Evolutionary conservation across 2,329 filamentous ascomycete genomes (phyloP).

Genomic region (Shiraia sp.): DNA sequence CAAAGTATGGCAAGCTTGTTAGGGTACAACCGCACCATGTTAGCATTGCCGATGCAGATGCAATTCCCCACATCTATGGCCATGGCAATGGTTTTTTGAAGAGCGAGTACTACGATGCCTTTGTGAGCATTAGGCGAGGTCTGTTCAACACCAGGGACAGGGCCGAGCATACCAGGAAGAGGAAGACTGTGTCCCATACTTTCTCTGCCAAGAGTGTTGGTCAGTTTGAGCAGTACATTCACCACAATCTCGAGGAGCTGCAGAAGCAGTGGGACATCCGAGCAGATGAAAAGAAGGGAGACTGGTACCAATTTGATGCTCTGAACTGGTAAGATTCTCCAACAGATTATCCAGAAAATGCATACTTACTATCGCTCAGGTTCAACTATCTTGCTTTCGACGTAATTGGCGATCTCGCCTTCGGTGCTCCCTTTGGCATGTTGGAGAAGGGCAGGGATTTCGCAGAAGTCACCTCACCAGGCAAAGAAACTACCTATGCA

Average conservation of each 20-base stretch:
- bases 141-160: constrained; percentile 89
- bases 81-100: constrained; percentile 57
- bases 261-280: constrained; percentile 73
- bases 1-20: constrained; percentile 77
- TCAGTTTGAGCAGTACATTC: constrained; percentile 89
- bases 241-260: constrained; percentile 75
- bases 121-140: constrained; percentile 82
- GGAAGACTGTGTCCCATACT: constrained; percentile 85
- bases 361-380: constrained; percentile 34
- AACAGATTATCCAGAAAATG: not conserved
- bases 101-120: constrained; percentile 85
- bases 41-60: constrained; percentile 77
- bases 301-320: constrained; percentile 69
- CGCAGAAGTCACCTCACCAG: constrained; percentile 64
- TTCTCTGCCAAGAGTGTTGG: constrained; percentile 80
- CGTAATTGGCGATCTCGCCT: constrained; percentile 65
- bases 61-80: constrained; percentile 77
- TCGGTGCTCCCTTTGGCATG: constrained; percentile 83
- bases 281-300: constrained; percentile 54
- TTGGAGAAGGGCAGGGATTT: constrained; percentile 74
- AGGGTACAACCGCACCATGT: constrained; percentile 84
- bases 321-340: constrained; percentile 61
- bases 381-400: constrained; percentile 68
- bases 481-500: constrained; percentile 58
- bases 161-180: constrained; percentile 81